A percentile compares a stretch with the other conserved stretches of the same genome.
Evolutionary conservation across 2,329 filamentous ascomycete genomes (phyloP).

Genomic region (Rhinocladiella mackenziei): DNA sequence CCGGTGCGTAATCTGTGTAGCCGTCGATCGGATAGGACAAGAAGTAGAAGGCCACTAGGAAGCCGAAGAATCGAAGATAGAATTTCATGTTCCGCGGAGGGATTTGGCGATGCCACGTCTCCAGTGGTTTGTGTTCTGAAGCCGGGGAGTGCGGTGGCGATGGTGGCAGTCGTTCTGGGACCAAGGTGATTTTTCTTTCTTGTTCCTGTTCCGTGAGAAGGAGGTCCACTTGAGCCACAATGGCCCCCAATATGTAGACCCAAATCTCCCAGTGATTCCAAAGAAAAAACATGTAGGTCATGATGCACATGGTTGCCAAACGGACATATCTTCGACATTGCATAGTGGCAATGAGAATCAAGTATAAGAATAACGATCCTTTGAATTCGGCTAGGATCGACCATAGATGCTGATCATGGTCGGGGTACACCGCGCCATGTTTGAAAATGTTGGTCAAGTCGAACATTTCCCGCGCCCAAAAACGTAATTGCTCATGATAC

Average conservation of each 20-base stretch:
- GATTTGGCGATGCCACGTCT: not conserved
- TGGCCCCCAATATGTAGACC: slow-evolving; percentile 41
- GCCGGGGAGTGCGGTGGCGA: slow-evolving; percentile 22
- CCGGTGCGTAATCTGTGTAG: slow-evolving; percentile 39
- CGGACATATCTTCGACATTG: slow-evolving; percentile 36
- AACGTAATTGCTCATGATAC: slow-evolving; percentile 36
- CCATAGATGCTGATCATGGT: slow-evolving; percentile 48
- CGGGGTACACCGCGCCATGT: slow-evolving; percentile 28
- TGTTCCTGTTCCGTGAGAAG: slow-evolving; percentile 33
- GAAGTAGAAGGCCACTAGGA: slow-evolving; percentile 42
- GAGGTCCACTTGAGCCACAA: slow-evolving; percentile 43
- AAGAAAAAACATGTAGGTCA: slow-evolving; percentile 41
- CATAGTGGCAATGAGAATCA: slow-evolving; percentile 40
- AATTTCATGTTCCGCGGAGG: not conserved
- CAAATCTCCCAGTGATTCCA: slow-evolving; percentile 46
- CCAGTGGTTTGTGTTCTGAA: slow-evolving; percentile 10
- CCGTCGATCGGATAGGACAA: slow-evolving; percentile 40
- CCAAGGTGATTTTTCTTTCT: slow-evolving; percentile 30
- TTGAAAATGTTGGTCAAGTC: slow-evolving; percentile 25
- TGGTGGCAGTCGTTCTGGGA: slow-evolving; percentile 12
- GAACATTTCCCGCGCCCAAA: slow-evolving; percentile 35
- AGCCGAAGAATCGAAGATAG: slow-evolving; percentile 30
- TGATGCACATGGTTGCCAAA: slow-evolving; percentile 33
- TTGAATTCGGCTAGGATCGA: slow-evolving; percentile 47
- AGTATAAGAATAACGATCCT: slow-evolving; percentile 43